phyloP scores from a whole-genome alignment of 2,329 filamentous ascomycete genomes.

The Hansfordia pulvinata region DNA sequence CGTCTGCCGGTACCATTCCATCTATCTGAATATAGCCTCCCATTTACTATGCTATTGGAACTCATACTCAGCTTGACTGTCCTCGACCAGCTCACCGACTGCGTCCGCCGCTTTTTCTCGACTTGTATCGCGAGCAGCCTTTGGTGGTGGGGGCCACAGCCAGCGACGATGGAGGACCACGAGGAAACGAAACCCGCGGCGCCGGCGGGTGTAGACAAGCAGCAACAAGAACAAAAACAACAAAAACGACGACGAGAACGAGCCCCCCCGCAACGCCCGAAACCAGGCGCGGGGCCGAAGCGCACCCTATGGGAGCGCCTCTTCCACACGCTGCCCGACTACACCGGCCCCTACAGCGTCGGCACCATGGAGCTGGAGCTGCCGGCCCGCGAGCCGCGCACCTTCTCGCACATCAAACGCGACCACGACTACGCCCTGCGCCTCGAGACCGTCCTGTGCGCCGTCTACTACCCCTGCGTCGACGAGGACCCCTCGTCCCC shows the following conservation, averaged over 20 bases:
- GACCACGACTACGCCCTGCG: constrained; percentile 24
- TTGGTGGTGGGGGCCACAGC: no score
- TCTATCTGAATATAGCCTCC: no score
- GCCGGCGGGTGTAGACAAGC: no score
- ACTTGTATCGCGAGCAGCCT: no score
- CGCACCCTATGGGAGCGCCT: constrained; percentile 20
- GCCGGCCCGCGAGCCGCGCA: constrained; percentile 28
- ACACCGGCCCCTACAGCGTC: constrained; percentile 53
- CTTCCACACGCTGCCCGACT: constrained; percentile 38
- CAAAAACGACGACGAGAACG: constrained; percentile 1
- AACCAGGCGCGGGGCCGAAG: constrained; percentile 5
- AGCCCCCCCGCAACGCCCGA: constrained; percentile 5
- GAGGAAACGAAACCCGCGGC: no score
- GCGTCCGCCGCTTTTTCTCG: no score
- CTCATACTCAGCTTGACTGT: no score
- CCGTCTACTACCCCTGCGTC: constrained; percentile 53
- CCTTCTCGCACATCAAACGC: constrained; percentile 25
- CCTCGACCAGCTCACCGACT: no score
- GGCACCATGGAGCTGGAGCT: constrained; percentile 56
- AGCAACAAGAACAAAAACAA: no score
- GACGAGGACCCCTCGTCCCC: constrained; percentile 23
- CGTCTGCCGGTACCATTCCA: no score
- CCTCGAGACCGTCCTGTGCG: constrained; percentile 45
- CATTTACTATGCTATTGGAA: no score
- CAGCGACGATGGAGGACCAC: no score